Evolutionary conservation across 148 eudicot species (phyloP), one percentile per base, ranked within the genome.

Genomic region (Tetragonia tetragonoides): DNA sequence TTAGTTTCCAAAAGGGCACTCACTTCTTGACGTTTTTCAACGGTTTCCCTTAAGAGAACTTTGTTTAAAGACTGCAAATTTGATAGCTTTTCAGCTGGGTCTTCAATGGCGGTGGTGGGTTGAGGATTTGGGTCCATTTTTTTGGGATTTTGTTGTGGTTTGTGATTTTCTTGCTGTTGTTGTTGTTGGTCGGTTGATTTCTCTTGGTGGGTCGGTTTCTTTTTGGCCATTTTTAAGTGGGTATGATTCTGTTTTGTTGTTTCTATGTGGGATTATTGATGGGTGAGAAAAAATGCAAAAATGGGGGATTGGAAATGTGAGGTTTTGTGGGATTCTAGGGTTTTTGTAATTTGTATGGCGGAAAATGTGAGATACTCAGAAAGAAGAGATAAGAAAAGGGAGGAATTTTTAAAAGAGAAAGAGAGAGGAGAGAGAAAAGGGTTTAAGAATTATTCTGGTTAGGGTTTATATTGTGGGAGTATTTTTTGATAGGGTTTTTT

Each of bases 141-240:
- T 61, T 78, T 28, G 9, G 28, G 21, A 15, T 47, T 64, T 57
- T 64, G 73, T 38, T 59, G 74, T 20, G 51, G 70, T 11, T 28
- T 44, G 34, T 68, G 68, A 63, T 16, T 61, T 28, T 28, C 34
- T 28, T 28, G 34, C 62, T 59, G 78, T 53, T 69, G 21, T 15
- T 78, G 41, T 54, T 86, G 68, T 72, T 62, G 73, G 56, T 81
- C 57, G 59, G 85, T 40, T 4, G 75, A 65, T 3, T 89, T 79
- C 10, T 83, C 75, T 39, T 81, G 82, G 18, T 82, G 82, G 76
- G 78, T 80, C 64, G 65, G 38, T 82, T 93, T 91, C 87, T 84
- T 94, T 82, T 88, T 94, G 39, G 95, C 97, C 98, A 94, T 92
- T 23, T 57, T 75, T 51, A 47, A 70, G 40, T 66, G 77, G 79